Conservation (phyloP, 805 yeast genomes). For the Saccharomycopsis fibuligera region DNA sequence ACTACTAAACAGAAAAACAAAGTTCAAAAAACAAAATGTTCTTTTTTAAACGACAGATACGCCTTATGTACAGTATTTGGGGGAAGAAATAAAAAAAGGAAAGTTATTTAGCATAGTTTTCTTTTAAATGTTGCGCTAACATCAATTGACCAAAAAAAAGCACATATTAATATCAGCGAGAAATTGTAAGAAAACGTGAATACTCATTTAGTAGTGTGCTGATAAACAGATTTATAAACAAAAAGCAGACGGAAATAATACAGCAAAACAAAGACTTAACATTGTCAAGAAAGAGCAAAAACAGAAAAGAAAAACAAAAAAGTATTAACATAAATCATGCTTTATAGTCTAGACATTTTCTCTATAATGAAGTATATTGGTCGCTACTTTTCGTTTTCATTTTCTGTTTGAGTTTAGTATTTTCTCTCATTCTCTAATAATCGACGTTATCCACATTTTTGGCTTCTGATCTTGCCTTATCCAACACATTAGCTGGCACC, state of each 20-base stretch:
- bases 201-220: neutral
- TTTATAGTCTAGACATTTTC: neutral
- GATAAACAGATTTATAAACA: neutral
- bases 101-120: neutral
- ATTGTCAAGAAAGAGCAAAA: too few relatives aligned
- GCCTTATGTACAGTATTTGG: too few relatives aligned
- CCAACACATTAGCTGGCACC: slow-evolving; percentile 22
- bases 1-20: too few relatives aligned
- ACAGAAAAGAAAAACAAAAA: neutral
- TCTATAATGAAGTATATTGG: neutral
- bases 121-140: too few relatives aligned
- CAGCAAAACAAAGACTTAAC: neutral
- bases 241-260: neutral
- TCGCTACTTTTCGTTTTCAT: neutral
- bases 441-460: too few relatives aligned
- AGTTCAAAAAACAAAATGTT: too few relatives aligned
- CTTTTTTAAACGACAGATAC: too few relatives aligned
- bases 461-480: too few relatives aligned
- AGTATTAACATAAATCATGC: neutral
- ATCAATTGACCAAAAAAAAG: too few relatives aligned
- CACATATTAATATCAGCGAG: too few relatives aligned
- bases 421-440: too few relatives aligned
- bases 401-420: neutral
- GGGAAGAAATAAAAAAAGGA: neutral
- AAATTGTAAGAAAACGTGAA: too few relatives aligned